phyloP scores from a whole-genome alignment of 2,329 filamentous ascomycete genomes.

The Talaromyces pinophilus region DNA sequence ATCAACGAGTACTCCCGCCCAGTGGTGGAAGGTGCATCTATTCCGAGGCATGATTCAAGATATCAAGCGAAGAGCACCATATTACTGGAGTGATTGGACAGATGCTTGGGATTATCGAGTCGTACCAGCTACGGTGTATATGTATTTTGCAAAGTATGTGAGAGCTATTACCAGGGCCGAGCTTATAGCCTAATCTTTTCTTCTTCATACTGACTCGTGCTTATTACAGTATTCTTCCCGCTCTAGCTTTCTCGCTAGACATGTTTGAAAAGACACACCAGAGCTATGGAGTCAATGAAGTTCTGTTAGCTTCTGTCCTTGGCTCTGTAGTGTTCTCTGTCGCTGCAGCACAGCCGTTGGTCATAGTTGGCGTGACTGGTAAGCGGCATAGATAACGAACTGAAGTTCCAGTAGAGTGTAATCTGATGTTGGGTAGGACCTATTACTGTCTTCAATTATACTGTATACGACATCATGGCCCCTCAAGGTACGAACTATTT shows the following conservation, averaged over 20 bases:
- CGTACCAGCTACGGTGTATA: conserved; percentile 82
- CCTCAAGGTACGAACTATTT: conserved; percentile 79
- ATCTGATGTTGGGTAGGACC: conserved; percentile 55
- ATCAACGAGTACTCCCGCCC: conserved; percentile 27
- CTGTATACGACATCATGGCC: conserved; percentile 83
- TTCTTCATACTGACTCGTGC: neutral
- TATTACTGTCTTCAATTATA: conserved; percentile 93
- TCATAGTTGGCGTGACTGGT: conserved; percentile 88
- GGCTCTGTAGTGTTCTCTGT: conserved; percentile 79
- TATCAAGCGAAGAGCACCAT: conserved; percentile 71
- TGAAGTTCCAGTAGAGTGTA: neutral
- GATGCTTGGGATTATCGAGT: conserved; percentile 92
- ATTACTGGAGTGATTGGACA: conserved; percentile 77
- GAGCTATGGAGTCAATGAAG: conserved; percentile 88
- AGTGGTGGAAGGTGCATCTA: conserved; percentile 73
- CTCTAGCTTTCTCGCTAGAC: conserved; percentile 84
- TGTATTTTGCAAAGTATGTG: conserved; percentile 89
- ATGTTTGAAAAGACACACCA: conserved; percentile 88
- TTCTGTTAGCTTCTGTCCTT: conserved; percentile 80
- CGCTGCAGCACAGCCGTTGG: conserved; percentile 78
- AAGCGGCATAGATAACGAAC: conserved; percentile 20
- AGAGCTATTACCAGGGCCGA: neutral
- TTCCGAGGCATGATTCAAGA: conserved; percentile 82
- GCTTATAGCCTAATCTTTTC: neutral
- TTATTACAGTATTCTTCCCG: conserved; percentile 71